Percentiles rank a stretch among this genome's conserved stretches.
phyloP scores from a whole-genome alignment of 2,329 filamentous ascomycete species.

The Colletotrichum magnum region DNA sequence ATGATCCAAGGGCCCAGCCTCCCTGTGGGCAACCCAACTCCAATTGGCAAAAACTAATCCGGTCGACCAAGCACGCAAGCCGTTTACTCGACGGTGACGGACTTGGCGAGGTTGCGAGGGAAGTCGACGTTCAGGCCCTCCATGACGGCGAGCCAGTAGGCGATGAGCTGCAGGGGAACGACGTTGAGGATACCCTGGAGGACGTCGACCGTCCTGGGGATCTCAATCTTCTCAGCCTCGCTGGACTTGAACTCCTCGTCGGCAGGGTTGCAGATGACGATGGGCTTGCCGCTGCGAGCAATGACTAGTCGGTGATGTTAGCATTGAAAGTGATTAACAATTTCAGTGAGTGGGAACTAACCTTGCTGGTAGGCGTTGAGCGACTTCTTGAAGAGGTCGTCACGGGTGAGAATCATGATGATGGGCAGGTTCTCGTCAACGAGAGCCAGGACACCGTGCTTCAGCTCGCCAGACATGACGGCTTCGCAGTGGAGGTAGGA shows the following conservation, averaged over 20 bases:
- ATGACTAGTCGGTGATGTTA: constrained; percentile 76
- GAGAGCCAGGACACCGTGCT: constrained; percentile 97
- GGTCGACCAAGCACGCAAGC: not conserved
- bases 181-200: constrained; percentile 98
- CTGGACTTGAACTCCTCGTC: constrained; percentile 91
- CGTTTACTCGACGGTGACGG: constrained; percentile 94
- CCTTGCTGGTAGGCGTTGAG: constrained; percentile 99
- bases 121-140: constrained; percentile 99
- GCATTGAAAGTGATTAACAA: not conserved
- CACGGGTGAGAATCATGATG: constrained; percentile 99
- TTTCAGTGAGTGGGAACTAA: constrained; percentile 59
- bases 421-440: constrained; percentile 99
- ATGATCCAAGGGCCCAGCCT: constrained; percentile 29
- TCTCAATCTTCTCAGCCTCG: constrained; percentile 96
- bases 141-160: constrained; percentile 97
- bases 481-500: constrained; percentile 99
- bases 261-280: constrained; percentile 95
- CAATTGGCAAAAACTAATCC: constrained; percentile 27
- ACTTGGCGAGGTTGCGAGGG: constrained; percentile 98
- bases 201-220: constrained; percentile 94
- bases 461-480: constrained; percentile 99
- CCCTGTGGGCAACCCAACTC: constrained; percentile 41
- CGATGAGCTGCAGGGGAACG: constrained; percentile 96
- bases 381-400: constrained; percentile 98
- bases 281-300: constrained; percentile 94